phyloP scores from a whole-genome alignment of 2,329 filamentous ascomycete species.

The Emmonsiellopsis sp. region DNA sequence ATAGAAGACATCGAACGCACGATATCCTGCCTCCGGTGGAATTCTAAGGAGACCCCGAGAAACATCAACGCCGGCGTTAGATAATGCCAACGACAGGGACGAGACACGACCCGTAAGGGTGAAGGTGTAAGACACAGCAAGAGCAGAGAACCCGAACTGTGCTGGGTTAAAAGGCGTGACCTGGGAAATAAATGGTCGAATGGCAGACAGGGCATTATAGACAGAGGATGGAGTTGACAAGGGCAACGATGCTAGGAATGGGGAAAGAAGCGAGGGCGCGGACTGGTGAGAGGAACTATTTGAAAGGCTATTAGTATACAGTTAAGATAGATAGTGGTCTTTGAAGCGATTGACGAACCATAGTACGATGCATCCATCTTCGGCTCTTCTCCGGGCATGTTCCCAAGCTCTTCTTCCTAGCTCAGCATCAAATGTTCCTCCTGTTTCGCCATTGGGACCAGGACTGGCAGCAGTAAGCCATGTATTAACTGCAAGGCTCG shows the following conservation, averaged over 20 bases:
- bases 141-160: conserved; percentile 65
- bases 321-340: neutral
- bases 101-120: conserved; percentile 71
- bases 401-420: conserved; percentile 84
- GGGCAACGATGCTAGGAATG: conserved; percentile 73
- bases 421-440: conserved; percentile 70
- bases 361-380: conserved; percentile 87
- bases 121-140: conserved; percentile 73
- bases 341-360: conserved; percentile 49
- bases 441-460: conserved; percentile 57
- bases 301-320: conserved; percentile 13
- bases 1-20: conserved; percentile 97
- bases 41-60: conserved; percentile 69
- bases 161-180: conserved; percentile 88
- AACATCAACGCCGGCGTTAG: conserved; percentile 81
- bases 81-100: conserved; percentile 65
- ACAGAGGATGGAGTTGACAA: conserved; percentile 65
- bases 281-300: conserved; percentile 77
- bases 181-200: conserved; percentile 78
- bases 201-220: conserved; percentile 67
- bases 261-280: conserved; percentile 70
- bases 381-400: conserved; percentile 84
- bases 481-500: conserved; percentile 88
- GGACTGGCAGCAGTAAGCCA: conserved; percentile 75
- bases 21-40: conserved; percentile 67